phyloP scores from a whole-genome alignment of 148 eudicot genomes.

The Vaccinium myrtillus region DNA sequence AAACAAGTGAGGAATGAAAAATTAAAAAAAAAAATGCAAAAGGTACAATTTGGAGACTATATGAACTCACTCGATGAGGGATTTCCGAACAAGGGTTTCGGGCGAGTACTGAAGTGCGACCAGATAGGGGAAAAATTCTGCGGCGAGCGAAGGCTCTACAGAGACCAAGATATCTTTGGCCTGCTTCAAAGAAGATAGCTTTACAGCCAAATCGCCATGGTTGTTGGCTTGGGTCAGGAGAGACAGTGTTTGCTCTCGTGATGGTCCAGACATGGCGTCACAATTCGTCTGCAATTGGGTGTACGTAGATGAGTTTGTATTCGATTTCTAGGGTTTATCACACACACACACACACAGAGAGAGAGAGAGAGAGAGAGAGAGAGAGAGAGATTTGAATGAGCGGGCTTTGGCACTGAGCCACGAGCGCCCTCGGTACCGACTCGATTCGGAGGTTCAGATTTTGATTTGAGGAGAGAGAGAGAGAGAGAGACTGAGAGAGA shows the following conservation, averaged over 20 bases:
- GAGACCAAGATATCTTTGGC: conserved; percentile 55
- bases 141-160: conserved; percentile 39
- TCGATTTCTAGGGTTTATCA: conserved; percentile 21
- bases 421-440: neutral
- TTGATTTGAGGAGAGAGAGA: neutral
- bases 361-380: too few relatives aligned
- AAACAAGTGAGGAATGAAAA: too few relatives aligned
- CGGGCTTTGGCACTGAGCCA: neutral
- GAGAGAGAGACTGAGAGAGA: neutral
- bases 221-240: conserved; percentile 77
- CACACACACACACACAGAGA: too few relatives aligned
- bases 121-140: conserved; percentile 61
- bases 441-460: neutral
- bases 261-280: conserved; percentile 37
- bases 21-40: neutral
- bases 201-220: conserved; percentile 90
- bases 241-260: conserved; percentile 61
- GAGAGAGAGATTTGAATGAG: neutral
- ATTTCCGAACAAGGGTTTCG: conserved; percentile 58
- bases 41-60: neutral
- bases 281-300: neutral
- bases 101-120: conserved; percentile 69
- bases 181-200: conserved; percentile 74
- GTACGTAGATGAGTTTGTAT: neutral
- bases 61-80: conserved; percentile 58